Evolutionary conservation across 192 early-diverging fungal species (phyloP).

Genomic region (Spizellomyces punctatus): DNA sequence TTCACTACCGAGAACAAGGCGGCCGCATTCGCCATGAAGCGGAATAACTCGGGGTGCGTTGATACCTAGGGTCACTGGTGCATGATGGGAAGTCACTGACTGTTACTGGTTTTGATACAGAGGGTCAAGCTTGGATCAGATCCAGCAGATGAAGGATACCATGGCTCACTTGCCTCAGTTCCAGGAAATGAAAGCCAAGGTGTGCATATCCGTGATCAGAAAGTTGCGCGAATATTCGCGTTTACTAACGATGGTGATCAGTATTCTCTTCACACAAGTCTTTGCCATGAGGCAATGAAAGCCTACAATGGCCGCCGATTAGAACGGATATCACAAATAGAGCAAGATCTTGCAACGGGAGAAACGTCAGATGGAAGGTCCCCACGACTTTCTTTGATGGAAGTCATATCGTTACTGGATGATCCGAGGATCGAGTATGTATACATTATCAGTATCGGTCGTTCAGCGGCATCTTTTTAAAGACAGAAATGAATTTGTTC

Average conservation of each 20-base stretch:
- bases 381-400: constrained; percentile 58
- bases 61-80: not conserved
- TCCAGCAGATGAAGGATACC: constrained; percentile 74
- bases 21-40: constrained; percentile 41
- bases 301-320: constrained; percentile 65
- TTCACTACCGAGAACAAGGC: constrained; percentile 80
- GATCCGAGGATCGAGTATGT: constrained; percentile 59
- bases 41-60: constrained; percentile 4
- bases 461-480: too few species aligned
- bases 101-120: not conserved
- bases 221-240: not conserved
- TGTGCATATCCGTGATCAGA: not conserved
- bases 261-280: constrained; percentile 74
- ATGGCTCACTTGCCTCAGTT: constrained; percentile 80
- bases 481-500: too few species aligned
- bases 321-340: constrained; percentile 60
- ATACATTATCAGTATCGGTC: too few species aligned
- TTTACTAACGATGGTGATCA: constrained; percentile 11
- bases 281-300: constrained; percentile 71
- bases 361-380: constrained; percentile 67
- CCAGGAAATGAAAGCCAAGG: constrained; percentile 70
- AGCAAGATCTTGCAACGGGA: constrained; percentile 76
- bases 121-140: constrained; percentile 30
- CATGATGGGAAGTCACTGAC: not conserved
- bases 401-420: constrained; percentile 68